A percentile compares a stretch with the other conserved stretches of the same genome.
phyloP scores from a whole-genome alignment of 768 basidiomycete genomes.

The Multifurca ochricompacta region DNA sequence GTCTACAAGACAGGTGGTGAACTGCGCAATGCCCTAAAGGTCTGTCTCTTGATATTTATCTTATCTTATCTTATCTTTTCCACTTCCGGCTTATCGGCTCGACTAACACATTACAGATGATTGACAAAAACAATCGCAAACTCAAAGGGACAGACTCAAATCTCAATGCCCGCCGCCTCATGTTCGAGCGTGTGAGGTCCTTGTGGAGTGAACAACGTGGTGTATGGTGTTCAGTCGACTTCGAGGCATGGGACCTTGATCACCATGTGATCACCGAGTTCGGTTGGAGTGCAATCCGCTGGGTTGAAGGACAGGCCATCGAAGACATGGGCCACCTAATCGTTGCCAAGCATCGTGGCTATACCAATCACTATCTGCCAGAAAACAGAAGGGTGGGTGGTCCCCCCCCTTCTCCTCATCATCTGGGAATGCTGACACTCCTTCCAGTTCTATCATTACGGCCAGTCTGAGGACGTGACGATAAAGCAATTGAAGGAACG shows the following conservation, averaged over 20 bases:
- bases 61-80: constrained; percentile 2
- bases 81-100: neutral
- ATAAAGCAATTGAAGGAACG: constrained; percentile 43
- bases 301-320: constrained; percentile 44
- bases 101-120: constrained; percentile 37
- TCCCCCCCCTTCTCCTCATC: neutral
- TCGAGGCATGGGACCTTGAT: constrained; percentile 78
- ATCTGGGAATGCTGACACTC: neutral
- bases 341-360: constrained; percentile 51
- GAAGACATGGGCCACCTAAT: constrained; percentile 52
- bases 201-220: constrained; percentile 58
- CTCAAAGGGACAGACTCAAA: constrained; percentile 55
- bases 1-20: constrained; percentile 46
- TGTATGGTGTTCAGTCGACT: constrained; percentile 71
- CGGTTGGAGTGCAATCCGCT: constrained; percentile 61
- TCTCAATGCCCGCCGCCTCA: constrained; percentile 47
- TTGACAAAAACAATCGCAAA: constrained; percentile 75
- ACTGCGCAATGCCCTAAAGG: constrained; percentile 56
- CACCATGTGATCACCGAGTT: constrained; percentile 72
- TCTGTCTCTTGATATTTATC: constrained; percentile 23
- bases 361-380: constrained; percentile 57
- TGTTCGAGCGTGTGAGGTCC: constrained; percentile 61
- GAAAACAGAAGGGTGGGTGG: constrained; percentile 50
- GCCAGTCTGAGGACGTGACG: constrained; percentile 48
- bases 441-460: constrained; percentile 57